Conservation (phyloP, 2,329 filamentous ascomycete species). For the Dactylellina leptospora region DNA sequence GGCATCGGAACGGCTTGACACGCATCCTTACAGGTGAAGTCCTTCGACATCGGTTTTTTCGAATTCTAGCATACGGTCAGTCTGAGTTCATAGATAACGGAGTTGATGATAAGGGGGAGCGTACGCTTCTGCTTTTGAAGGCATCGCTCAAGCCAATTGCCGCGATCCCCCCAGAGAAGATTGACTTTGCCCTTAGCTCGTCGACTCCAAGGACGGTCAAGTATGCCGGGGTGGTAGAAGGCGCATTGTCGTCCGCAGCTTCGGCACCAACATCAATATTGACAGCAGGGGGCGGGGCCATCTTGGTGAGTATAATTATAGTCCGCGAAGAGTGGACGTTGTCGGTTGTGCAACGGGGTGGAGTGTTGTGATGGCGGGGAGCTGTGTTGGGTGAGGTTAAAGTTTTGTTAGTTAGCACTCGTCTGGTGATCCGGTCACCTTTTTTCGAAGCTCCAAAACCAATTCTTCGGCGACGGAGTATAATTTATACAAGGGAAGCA, state of each 20-base stretch:
- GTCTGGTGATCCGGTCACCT: constrained; percentile 12
- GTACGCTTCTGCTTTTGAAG: constrained; percentile 51
- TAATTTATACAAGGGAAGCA: constrained; percentile 42
- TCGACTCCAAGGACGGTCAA: constrained; percentile 49
- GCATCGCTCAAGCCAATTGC: constrained; percentile 50
- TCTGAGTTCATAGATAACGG: neutral
- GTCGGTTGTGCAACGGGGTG: neutral
- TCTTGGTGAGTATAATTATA: constrained; percentile 16
- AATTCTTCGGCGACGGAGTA: constrained; percentile 26
- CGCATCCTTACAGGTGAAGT: constrained; percentile 44
- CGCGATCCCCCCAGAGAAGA: constrained; percentile 49
- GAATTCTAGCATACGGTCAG: constrained; percentile 37
- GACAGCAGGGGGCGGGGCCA: constrained; percentile 45
- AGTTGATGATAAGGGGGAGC: neutral
- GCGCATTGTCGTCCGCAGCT: constrained; percentile 36
- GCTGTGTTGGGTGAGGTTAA: constrained; percentile 27
- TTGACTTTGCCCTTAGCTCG: constrained; percentile 45
- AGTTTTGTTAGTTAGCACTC: constrained; percentile 5
- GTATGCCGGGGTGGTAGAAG: constrained; percentile 36
- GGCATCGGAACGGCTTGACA: neutral
- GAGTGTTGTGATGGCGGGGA: constrained; percentile 18
- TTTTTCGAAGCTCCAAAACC: constrained; percentile 7
- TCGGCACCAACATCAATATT: constrained; percentile 42
- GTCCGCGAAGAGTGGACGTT: neutral
- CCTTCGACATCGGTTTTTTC: constrained; percentile 47